phyloP scores from a whole-genome alignment of 2,329 filamentous ascomycete genomes.

The Aureobasidium sp. region DNA sequence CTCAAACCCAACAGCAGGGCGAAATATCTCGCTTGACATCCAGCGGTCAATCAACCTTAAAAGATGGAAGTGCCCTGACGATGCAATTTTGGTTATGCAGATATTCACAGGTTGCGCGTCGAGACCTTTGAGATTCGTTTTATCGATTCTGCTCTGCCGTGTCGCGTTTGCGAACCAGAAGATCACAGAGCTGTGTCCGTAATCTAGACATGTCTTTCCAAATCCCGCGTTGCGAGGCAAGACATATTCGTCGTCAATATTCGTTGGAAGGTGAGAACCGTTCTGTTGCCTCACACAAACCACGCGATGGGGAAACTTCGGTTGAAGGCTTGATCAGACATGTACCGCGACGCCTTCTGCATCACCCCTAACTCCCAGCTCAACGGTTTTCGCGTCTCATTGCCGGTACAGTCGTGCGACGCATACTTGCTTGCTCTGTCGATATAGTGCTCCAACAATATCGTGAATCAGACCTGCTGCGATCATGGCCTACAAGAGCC shows the following conservation, averaged over 20 bases:
- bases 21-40: background rate
- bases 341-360: constrained; percentile 10
- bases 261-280: background rate
- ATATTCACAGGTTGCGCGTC: background rate
- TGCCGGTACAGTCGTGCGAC: background rate
- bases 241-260: constrained; percentile 12
- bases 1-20: background rate
- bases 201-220: background rate
- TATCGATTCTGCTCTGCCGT: background rate
- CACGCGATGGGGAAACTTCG: constrained; percentile 13
- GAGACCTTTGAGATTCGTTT: background rate
- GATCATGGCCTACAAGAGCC: background rate
- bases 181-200: background rate
- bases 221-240: background rate
- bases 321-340: constrained; percentile 1
- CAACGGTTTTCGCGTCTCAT: constrained; percentile 1
- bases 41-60: constrained; percentile 5
- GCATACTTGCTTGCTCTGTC: background rate
- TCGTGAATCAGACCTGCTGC: background rate
- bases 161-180: background rate
- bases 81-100: background rate
- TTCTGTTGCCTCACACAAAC: constrained; percentile 11
- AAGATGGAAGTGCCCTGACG: background rate
- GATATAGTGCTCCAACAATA: background rate
- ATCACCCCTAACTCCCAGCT: constrained; percentile 7